A percentile compares a stretch with the other conserved stretches of the same genome.
Evolutionary conservation across 371 early-diverging fungal genomes (phyloP).

Genomic region (Sanchytrium tribonematis): DNA sequence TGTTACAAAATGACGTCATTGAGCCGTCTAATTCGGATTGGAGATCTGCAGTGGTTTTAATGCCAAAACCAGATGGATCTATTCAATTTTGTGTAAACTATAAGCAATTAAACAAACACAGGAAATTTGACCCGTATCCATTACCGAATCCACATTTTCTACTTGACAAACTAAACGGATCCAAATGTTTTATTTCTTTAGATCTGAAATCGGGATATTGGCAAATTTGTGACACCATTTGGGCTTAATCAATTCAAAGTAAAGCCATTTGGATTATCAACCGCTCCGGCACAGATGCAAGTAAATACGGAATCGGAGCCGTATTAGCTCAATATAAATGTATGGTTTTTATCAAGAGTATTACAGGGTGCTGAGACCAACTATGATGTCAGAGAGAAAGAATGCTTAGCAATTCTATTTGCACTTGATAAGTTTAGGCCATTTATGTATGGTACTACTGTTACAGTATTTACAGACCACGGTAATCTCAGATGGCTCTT

Average conservation of each 20-base stretch:
- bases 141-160: not conserved
- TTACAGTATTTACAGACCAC: too few relatives aligned
- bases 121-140: not conserved
- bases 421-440: too few relatives aligned
- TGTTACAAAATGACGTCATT: not conserved
- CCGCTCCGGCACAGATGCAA: slow-evolving; percentile 20
- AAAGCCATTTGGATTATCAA: slow-evolving; percentile 21
- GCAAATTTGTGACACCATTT: slow-evolving; percentile 17
- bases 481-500: too few relatives aligned
- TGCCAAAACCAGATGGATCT: not conserved
- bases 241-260: slow-evolving; percentile 18
- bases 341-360: too few relatives aligned
- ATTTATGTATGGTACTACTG: too few relatives aligned
- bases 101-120: not conserved
- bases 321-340: too few relatives aligned
- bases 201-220: slow-evolving; percentile 17
- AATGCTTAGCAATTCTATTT: too few relatives aligned
- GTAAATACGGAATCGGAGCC: too few relatives aligned
- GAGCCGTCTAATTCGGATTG: not conserved
- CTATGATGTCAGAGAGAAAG: too few relatives aligned
- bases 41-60: not conserved
- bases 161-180: not conserved
- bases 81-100: not conserved
- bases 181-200: slow-evolving; percentile 11
- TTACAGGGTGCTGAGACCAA: too few relatives aligned